phyloP scores from a whole-genome alignment of 2,329 filamentous ascomycete species.

The Diplodia intermedia region DNA sequence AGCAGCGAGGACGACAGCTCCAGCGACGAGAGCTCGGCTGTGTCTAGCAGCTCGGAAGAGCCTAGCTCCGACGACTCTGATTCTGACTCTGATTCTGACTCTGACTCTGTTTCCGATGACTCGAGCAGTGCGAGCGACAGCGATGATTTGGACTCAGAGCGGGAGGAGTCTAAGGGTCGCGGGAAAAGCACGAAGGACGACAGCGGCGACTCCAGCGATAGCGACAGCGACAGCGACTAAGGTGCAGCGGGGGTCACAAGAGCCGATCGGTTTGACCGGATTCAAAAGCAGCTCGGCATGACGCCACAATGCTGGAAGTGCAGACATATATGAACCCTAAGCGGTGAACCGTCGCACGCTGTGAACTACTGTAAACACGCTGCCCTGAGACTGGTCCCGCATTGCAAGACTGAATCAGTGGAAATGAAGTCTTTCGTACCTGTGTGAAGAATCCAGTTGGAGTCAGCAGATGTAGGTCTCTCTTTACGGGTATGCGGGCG shows the following conservation, averaged over 20 bases:
- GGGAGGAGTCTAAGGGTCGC: background rate
- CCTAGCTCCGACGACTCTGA: conserved; percentile 27
- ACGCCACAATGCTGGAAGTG: background rate
- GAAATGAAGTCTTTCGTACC: conserved; percentile 1
- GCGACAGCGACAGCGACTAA: conserved; percentile 32
- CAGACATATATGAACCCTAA: background rate
- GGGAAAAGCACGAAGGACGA: conserved; percentile 25
- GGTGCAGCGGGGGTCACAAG: background rate
- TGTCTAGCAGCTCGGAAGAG: conserved; percentile 30
- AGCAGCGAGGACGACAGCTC: conserved; percentile 39
- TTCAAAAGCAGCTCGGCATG: background rate
- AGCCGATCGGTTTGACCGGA: background rate
- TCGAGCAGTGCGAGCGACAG: background rate
- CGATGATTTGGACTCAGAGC: background rate
- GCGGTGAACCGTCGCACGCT: background rate
- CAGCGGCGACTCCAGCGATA: conserved; percentile 24
- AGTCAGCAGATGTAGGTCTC: conserved; percentile 9
- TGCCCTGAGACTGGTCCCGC: background rate
- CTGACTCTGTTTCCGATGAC: conserved; percentile 14
- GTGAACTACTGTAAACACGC: background rate
- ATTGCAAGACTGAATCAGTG: background rate
- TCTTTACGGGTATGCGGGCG: conserved; percentile 1
- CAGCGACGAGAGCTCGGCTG: conserved; percentile 36
- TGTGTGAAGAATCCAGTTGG: background rate
- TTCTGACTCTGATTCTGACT: conserved; percentile 31